These are phyloP conservation scores for Ehretia macrophylla DNA, from an alignment of 257 asterid species.

Conservation along the genomic window DNA sequence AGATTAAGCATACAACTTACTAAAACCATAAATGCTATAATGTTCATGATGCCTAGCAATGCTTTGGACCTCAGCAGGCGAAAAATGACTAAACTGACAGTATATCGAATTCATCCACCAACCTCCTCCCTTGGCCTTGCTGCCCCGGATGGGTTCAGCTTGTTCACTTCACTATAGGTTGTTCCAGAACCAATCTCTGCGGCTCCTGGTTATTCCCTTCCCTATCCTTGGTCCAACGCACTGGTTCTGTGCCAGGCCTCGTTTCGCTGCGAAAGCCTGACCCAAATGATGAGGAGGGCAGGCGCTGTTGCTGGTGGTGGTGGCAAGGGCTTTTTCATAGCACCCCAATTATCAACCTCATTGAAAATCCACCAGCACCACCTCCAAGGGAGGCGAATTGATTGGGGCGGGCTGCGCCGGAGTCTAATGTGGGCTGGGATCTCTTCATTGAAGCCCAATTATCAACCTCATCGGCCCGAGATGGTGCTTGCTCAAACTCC, in stretches of 20 bases:
- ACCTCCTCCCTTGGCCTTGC: constrained; percentile 96
- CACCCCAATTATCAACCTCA: constrained; percentile 80
- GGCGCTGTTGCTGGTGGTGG: constrained; percentile 32
- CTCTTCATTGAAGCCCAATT: constrained; percentile 64
- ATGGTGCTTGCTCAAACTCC: constrained; percentile 56
- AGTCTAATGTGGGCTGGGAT: constrained; percentile 1
- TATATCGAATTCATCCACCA: constrained; percentile 35
- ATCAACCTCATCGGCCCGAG: constrained; percentile 88
- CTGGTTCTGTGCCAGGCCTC: constrained; percentile 30
- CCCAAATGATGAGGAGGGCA: constrained; percentile 28
- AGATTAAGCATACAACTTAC: no score
- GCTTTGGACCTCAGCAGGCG: no score
- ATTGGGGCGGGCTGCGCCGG: not conserved
- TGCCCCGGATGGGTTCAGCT: constrained; percentile 87
- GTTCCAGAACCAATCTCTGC: constrained; percentile 19
- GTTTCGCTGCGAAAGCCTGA: constrained; percentile 37
- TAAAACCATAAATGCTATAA: no score
- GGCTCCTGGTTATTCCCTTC: constrained; percentile 8
- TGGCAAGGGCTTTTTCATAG: constrained; percentile 47
- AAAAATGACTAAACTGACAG: no score
- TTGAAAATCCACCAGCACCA: constrained; percentile 58
- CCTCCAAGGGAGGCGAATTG: constrained; percentile 39
- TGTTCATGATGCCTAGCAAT: no score
- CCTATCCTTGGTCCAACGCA: constrained; percentile 74
- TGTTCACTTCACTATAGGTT: constrained; percentile 39